These are phyloP conservation scores for Melastoma malabathricum DNA, from an alignment of 345 rosid genomes.

Conservation along the genomic window DNA sequence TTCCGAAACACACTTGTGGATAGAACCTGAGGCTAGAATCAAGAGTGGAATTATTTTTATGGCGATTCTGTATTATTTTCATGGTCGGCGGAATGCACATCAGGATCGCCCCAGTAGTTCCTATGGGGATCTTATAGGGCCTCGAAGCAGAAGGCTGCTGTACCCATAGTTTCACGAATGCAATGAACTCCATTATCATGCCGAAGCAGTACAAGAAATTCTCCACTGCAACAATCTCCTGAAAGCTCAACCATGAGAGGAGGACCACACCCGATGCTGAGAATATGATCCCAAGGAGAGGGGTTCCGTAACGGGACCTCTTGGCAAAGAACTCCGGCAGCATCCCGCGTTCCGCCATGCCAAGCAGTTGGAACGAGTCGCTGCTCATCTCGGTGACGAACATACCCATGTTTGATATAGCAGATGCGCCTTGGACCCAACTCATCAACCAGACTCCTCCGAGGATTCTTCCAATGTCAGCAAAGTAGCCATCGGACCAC, in stretches of 20 bases:
- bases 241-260: constrained; percentile 28
- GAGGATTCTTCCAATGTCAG: constrained; percentile 17
- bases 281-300: constrained; percentile 17
- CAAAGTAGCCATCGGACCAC: constrained; percentile 27
- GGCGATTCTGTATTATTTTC: too few species aligned
- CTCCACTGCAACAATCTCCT: constrained; percentile 28
- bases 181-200: constrained; percentile 24
- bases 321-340: constrained; percentile 20
- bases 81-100: constrained; percentile 21
- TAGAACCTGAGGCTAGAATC: too few species aligned
- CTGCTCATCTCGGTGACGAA: constrained; percentile 31
- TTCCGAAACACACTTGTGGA: too few species aligned
- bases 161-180: constrained; percentile 16
- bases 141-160: constrained; percentile 13
- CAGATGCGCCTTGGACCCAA: constrained; percentile 29
- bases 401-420: constrained; percentile 25
- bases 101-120: constrained; percentile 17
- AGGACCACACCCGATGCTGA: constrained; percentile 26
- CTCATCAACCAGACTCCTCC: constrained; percentile 25
- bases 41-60: too few species aligned
- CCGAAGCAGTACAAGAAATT: constrained; percentile 27
- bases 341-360: constrained; percentile 28
- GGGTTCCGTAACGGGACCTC: constrained; percentile 21
- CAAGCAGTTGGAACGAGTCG: constrained; percentile 27
- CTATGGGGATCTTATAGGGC: constrained; percentile 27